A percentile compares a stretch with the other conserved stretches of the same genome.
phyloP scores from a whole-genome alignment of 768 basidiomycete genomes.

The Termitomyces sp. region DNA sequence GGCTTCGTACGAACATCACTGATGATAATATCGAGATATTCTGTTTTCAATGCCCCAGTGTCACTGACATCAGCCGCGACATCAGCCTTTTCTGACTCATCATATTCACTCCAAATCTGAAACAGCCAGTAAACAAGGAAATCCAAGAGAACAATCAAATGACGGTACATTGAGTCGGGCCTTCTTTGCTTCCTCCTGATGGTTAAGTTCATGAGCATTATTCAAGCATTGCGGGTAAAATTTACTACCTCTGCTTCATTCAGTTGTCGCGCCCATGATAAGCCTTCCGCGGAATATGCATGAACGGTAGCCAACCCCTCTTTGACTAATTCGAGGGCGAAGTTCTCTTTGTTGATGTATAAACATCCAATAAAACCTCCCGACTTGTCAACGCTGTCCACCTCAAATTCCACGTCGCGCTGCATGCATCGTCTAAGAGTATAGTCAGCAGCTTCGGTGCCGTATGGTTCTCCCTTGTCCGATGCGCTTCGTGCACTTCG shows the following conservation, averaged over 20 bases:
- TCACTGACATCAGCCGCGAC: slow-evolving; percentile 40
- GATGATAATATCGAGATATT: slow-evolving; percentile 91
- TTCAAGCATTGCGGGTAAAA: not conserved
- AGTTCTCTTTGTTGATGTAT: slow-evolving; percentile 86
- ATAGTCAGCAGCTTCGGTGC: slow-evolving; percentile 78
- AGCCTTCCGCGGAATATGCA: slow-evolving; percentile 77
- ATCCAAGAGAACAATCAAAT: not conserved
- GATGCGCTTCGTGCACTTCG: slow-evolving; percentile 74
- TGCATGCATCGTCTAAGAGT: slow-evolving; percentile 83
- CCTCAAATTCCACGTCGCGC: slow-evolving; percentile 90
- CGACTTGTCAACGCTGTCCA: slow-evolving; percentile 87
- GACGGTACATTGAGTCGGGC: slow-evolving; percentile 69
- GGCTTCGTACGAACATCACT: slow-evolving; percentile 77
- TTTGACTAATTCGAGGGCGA: slow-evolving; percentile 73
- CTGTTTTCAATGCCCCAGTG: slow-evolving; percentile 60
- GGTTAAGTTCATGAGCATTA: slow-evolving; percentile 1
- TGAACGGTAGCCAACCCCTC: slow-evolving; percentile 91
- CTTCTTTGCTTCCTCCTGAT: slow-evolving; percentile 76
- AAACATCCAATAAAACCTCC: slow-evolving; percentile 94
- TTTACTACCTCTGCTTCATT: slow-evolving; percentile 74
- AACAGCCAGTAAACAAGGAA: not conserved
- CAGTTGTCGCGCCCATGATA: slow-evolving; percentile 78
- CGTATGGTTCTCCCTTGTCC: slow-evolving; percentile 90
- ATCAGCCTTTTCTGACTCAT: slow-evolving; percentile 61
- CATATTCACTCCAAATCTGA: slow-evolving; percentile 86